Evolutionary conservation across 768 basidiomycete genomes (phyloP).

Genomic region (Naganishia vishniacii): DNA sequence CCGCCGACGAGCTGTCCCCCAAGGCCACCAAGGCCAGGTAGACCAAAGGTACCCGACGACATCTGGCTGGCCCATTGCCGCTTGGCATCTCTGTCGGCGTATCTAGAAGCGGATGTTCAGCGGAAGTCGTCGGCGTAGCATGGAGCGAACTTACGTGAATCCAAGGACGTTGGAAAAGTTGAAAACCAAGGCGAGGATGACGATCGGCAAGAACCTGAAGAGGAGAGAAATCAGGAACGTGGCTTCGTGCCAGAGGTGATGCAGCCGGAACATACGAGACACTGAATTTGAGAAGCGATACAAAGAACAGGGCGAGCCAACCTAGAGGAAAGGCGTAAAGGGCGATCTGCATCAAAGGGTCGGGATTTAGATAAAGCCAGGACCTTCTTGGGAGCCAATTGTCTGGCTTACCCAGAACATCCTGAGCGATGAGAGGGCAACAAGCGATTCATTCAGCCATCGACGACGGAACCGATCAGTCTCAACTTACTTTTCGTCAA

Average conservation of each 20-base stretch:
- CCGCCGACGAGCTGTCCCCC: constrained; percentile 79
- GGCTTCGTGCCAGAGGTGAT: too few species aligned
- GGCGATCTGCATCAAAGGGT: constrained; percentile 58
- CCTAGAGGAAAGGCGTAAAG: constrained; percentile 81
- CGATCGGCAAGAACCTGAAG: constrained; percentile 84
- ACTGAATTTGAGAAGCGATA: constrained; percentile 82
- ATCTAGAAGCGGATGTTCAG: constrained; percentile 27
- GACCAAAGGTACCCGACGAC: constrained; percentile 63
- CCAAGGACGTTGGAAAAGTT: constrained; percentile 93
- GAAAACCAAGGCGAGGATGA: constrained; percentile 87
- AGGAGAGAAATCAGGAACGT: not conserved
- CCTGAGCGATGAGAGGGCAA: constrained; percentile 50
- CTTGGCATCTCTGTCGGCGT: constrained; percentile 71
- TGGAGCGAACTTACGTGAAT: constrained; percentile 73
- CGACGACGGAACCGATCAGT: too few species aligned
- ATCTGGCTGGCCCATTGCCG: constrained; percentile 77
- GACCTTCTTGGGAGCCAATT: constrained; percentile 30
- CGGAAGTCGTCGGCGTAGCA: not conserved
- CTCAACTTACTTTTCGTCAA: constrained; percentile 70
- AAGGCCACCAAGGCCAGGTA: constrained; percentile 61
- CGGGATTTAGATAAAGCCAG: not conserved
- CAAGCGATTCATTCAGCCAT: too few species aligned
- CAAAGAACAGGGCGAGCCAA: constrained; percentile 79
- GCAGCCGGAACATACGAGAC: constrained; percentile 60
- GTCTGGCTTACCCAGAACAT: constrained; percentile 77